phyloP scores from a whole-genome alignment of 2,329 filamentous ascomycete species.

The Colletotrichum lini region DNA sequence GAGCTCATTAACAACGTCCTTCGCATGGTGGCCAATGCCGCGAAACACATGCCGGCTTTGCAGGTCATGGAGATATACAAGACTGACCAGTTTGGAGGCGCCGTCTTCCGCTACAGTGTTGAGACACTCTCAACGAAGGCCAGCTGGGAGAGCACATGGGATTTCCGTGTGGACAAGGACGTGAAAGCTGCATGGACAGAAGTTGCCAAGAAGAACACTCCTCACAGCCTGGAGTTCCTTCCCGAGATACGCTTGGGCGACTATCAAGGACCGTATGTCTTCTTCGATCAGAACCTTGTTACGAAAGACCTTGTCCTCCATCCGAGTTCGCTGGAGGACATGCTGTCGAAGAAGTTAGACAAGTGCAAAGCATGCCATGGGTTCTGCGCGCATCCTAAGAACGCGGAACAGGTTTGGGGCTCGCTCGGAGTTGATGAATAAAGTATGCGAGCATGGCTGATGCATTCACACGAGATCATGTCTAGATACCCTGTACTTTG shows the following conservation, averaged over 20 bases:
- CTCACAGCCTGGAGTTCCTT: constrained; percentile 28
- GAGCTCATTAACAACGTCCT: constrained; percentile 46
- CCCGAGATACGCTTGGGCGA: constrained; percentile 35
- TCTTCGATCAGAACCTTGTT: constrained; percentile 40
- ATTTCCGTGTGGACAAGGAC: constrained; percentile 21
- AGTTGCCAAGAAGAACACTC: constrained; percentile 26
- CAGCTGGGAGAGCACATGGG: constrained; percentile 38
- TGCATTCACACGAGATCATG: constrained; percentile 27
- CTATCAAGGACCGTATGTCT: constrained; percentile 40
- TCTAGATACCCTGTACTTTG: constrained; percentile 38
- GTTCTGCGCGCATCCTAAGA: constrained; percentile 38
- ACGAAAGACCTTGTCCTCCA: constrained; percentile 46
- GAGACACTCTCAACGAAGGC: constrained; percentile 27
- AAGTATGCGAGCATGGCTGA: constrained; percentile 3
- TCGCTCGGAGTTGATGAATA: constrained; percentile 19
- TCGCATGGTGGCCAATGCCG: constrained; percentile 43
- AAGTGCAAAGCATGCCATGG: constrained; percentile 40
- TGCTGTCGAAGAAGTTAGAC: constrained; percentile 40
- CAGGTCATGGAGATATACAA: constrained; percentile 48
- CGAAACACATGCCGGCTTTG: constrained; percentile 47
- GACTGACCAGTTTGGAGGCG: constrained; percentile 45
- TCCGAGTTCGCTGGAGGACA: constrained; percentile 31
- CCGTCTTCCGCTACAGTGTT: constrained; percentile 47
- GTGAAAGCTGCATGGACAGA: constrained; percentile 28
- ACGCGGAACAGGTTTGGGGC: constrained; percentile 19